Evolutionary conservation across 23 red algal species (phyloP).

Genomic region (Chondrus crispus): DNA sequence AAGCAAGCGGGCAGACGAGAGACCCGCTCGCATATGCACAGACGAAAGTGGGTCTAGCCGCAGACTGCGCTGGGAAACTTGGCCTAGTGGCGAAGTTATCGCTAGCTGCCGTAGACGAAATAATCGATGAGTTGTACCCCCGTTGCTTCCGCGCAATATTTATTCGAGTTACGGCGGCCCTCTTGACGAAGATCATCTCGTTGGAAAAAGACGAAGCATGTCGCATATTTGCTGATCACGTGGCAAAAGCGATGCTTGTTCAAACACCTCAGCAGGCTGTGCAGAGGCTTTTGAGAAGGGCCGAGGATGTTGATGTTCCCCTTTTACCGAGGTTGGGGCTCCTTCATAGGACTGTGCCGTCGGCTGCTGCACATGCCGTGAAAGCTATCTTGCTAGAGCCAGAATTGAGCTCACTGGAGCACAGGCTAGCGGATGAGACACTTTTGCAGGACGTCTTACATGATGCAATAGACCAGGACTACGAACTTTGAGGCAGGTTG

Average conservation of each 20-base stretch:
- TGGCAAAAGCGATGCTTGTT: neutral
- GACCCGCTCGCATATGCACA: constrained; percentile 33
- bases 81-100: constrained; percentile 3
- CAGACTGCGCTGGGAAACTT: constrained; percentile 22
- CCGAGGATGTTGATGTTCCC: constrained; percentile 17
- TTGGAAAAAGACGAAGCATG: neutral
- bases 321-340: constrained; percentile 23
- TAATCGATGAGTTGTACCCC: constrained; percentile 24
- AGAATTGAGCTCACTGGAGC: neutral
- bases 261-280: neutral
- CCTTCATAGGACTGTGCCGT: neutral
- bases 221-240: neutral
- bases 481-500: constrained; percentile 39
- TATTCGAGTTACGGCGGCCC: constrained; percentile 3
- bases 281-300: constrained; percentile 25
- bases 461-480: constrained; percentile 29
- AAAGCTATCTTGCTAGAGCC: neutral
- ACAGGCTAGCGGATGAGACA: neutral
- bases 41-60: constrained; percentile 21
- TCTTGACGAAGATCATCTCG: neutral
- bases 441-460: constrained; percentile 19
- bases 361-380: neutral
- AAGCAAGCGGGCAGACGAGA: constrained; percentile 9
- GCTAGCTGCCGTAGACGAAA: constrained; percentile 35
- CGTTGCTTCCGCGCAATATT: constrained; percentile 24